phyloP scores from a whole-genome alignment of 2,329 filamentous ascomycete species.

The Cadophora sp. region DNA sequence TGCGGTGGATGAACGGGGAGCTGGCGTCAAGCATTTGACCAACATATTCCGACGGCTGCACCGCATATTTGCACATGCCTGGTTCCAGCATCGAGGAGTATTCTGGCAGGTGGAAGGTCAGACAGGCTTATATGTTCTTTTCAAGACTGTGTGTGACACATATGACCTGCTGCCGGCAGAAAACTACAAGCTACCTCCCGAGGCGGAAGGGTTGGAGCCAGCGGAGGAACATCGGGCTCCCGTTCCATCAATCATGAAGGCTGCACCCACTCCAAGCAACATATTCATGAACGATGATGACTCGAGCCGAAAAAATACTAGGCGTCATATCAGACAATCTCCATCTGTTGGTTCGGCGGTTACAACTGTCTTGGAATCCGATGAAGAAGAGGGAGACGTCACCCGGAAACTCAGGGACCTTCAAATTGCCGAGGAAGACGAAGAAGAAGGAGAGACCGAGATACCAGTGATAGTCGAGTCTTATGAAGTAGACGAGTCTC shows the following conservation, averaged over 20 bases:
- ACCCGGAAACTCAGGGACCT: slow-evolving; percentile 55
- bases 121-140: slow-evolving; percentile 93
- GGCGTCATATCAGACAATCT: slow-evolving; percentile 81
- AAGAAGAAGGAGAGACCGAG: slow-evolving; percentile 39
- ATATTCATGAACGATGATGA: slow-evolving; percentile 54
- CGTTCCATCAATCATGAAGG: slow-evolving; percentile 47
- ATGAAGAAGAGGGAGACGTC: slow-evolving; percentile 72
- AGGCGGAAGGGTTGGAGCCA: slow-evolving; percentile 84
- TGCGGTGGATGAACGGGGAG: slow-evolving; percentile 63
- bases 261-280: slow-evolving; percentile 40
- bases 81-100: slow-evolving; percentile 95
- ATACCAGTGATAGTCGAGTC: slow-evolving; percentile 44
- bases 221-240: slow-evolving; percentile 51
- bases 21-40: slow-evolving; percentile 81
- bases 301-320: slow-evolving; percentile 72
- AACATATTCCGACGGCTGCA: slow-evolving; percentile 96
- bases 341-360: slow-evolving; percentile 81
- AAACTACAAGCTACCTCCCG: slow-evolving; percentile 93
- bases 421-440: slow-evolving; percentile 53
- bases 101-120: slow-evolving; percentile 94
- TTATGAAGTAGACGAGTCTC: slow-evolving; percentile 38
- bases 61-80: slow-evolving; percentile 96
- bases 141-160: slow-evolving; percentile 94
- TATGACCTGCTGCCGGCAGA: slow-evolving; percentile 90
- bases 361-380: slow-evolving; percentile 81